Evolutionary conservation across 495 filamentous ascomycete genomes (phyloP), one percentile per base, ranked within the genome.

Genomic region (Symbiotaphrina buchneri): DNA sequence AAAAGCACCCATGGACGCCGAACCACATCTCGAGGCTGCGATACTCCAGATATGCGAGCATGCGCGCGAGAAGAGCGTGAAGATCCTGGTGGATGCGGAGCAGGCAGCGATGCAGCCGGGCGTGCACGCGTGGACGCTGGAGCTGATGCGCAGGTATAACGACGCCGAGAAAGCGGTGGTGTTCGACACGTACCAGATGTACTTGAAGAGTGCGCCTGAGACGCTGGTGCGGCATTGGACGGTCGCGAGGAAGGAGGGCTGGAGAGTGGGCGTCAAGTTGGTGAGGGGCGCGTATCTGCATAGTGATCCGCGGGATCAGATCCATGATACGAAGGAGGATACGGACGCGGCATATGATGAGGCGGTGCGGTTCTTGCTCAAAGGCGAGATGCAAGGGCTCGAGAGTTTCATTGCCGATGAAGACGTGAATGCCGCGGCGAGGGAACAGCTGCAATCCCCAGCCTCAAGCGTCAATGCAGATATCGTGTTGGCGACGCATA

Each of bases 251-350:
- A 46, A 58, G 31, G 71, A 83, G 22, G 68, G 66, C 2, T 91
- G 77, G 44, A 78, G 71, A 0, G 56, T 92, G 0, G 85, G 87
- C 15, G 67, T 87, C 18, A 97, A 97, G 55, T 62, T 97, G 1
- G 85, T 97, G 6, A 65, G 85, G 20, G 85, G 85, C 22, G 85
- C 85, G 6, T 97, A 97, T 48, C 54, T 97, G 20, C 68, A 67
- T 30, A 66, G 63, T 5, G 85, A 94, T 47, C 76, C 80, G 0
- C 58, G 79, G 6, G 55, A 80, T 13, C 51, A 83, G 34, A 77
- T 93, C 42, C 74, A 78, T 52, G 67, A 69, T 19, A 71, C 65
- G 36, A 90, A 90, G 54, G 73, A 71, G 27, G 69, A 77, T n/a
- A 97, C 85, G 2, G 71, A 83, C 40, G 39, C 44, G 10, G 59